phyloP scores from a whole-genome alignment of 306 rosid genomes.

The Myrica gale region DNA sequence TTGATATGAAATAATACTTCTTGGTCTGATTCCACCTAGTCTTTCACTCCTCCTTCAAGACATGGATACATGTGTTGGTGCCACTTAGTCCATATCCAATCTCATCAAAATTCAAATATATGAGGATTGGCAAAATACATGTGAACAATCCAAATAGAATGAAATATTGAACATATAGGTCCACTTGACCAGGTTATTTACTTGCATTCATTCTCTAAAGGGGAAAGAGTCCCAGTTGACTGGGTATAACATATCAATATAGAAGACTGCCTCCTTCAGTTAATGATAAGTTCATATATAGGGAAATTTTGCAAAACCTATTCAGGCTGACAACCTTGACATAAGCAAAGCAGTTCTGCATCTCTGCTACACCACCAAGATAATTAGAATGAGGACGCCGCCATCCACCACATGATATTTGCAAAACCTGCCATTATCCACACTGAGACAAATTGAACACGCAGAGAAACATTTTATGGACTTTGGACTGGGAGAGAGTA shows the following conservation, averaged over 20 bases:
- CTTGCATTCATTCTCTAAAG: conserved; percentile 1
- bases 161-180: background rate
- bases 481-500: conserved; percentile 25
- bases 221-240: background rate
- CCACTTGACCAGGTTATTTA: background rate
- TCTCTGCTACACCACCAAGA: conserved; percentile 85
- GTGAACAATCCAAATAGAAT: background rate
- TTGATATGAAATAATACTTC: background rate
- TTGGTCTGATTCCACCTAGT: background rate
- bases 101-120: background rate
- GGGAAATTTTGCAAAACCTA: background rate
- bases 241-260: background rate
- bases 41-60: conserved; percentile 3
- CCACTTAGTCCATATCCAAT: background rate
- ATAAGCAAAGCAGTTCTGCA: conserved; percentile 81
- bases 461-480: background rate
- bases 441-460: conserved; percentile 25
- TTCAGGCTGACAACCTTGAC: conserved; percentile 60
- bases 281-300: background rate
- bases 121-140: too few relatives aligned
- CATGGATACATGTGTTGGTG: background rate
- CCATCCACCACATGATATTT: conserved; percentile 96
- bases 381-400: conserved; percentile 87
- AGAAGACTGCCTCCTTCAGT: background rate
- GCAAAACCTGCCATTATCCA: conserved; percentile 57